phyloP scores from a whole-genome alignment of 2,329 filamentous ascomycete genomes.

The Xylaria sp. region DNA sequence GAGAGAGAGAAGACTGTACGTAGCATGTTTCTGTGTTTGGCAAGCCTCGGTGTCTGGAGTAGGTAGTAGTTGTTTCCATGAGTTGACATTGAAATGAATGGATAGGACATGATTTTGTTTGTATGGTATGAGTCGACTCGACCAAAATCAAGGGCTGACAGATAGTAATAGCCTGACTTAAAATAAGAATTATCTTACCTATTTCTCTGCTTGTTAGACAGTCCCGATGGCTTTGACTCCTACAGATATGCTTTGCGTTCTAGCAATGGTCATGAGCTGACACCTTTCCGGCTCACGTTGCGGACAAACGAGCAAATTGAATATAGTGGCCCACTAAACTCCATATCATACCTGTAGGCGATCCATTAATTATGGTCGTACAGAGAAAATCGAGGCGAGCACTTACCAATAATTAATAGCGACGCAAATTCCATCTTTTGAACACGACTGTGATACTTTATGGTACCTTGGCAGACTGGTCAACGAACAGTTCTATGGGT shows the following conservation, averaged over 20 bases:
- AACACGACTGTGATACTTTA: slow-evolving; percentile 79
- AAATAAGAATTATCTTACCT: slow-evolving; percentile 31
- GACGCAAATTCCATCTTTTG: slow-evolving; percentile 76
- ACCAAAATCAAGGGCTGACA: slow-evolving; percentile 8
- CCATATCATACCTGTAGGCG: slow-evolving; percentile 78
- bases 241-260: not conserved
- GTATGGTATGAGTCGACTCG: slow-evolving; percentile 23
- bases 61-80: slow-evolving; percentile 33
- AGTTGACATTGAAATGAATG: slow-evolving; percentile 21
- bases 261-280: not conserved
- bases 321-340: slow-evolving; percentile 77
- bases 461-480: slow-evolving; percentile 66
- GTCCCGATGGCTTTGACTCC: not conserved
- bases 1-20: slow-evolving; percentile 9
- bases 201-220: slow-evolving; percentile 5
- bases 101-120: slow-evolving; percentile 32
- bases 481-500: not conserved
- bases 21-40: slow-evolving; percentile 27
- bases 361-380: slow-evolving; percentile 21
- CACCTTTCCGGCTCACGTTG: slow-evolving; percentile 27
- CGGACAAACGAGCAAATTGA: slow-evolving; percentile 59
- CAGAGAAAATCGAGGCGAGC: slow-evolving; percentile 11
- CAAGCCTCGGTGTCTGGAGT: slow-evolving; percentile 42
- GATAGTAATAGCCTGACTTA: slow-evolving; percentile 16
- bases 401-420: slow-evolving; percentile 84